These are phyloP conservation scores for Pichia nakasei DNA, from an alignment of 805 yeast genomes.

Conservation along the genomic window DNA sequence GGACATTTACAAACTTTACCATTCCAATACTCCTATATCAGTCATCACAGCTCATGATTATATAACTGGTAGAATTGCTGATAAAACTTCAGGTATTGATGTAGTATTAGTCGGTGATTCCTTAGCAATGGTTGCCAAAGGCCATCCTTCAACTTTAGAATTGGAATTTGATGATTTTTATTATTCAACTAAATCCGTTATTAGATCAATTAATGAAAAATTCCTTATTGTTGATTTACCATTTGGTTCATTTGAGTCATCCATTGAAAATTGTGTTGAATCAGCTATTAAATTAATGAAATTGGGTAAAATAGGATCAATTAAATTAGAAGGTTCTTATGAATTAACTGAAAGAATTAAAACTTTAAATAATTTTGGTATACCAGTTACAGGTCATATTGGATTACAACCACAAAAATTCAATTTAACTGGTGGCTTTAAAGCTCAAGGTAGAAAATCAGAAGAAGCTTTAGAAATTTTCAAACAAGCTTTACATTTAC, in stretches of 20 bases:
- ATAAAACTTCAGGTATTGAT: conserved; percentile 55
- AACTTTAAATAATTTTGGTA: conserved; percentile 56
- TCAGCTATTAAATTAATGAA: conserved; percentile 49
- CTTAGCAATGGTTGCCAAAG: conserved; percentile 83
- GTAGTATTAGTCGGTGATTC: conserved; percentile 84
- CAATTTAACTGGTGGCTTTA: conserved; percentile 75
- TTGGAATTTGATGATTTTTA: conserved; percentile 72
- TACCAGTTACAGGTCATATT: conserved; percentile 86
- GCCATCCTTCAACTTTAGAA: conserved; percentile 68
- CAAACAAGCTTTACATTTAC: conserved; percentile 60
- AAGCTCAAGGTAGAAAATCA: conserved; percentile 66
- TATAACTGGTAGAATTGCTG: conserved; percentile 63
- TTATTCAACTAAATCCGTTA: conserved; percentile 67
- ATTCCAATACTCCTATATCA: neutral
- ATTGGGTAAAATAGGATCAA: conserved; percentile 53
- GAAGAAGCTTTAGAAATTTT: conserved; percentile 47
- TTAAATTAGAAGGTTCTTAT: conserved; percentile 79
- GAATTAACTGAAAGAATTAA: conserved; percentile 47
- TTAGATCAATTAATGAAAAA: conserved; percentile 58
- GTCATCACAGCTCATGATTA: conserved; percentile 81
- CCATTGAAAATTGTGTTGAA: conserved; percentile 52
- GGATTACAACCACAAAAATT: conserved; percentile 89
- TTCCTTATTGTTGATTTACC: conserved; percentile 81
- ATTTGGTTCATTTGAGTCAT: conserved; percentile 73
- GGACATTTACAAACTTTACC: conserved; percentile 17